Evolutionary conservation across 2,329 filamentous ascomycete species (phyloP), one percentile per base, ranked within the genome.

Genomic region (Claviceps pazoutovae): DNA sequence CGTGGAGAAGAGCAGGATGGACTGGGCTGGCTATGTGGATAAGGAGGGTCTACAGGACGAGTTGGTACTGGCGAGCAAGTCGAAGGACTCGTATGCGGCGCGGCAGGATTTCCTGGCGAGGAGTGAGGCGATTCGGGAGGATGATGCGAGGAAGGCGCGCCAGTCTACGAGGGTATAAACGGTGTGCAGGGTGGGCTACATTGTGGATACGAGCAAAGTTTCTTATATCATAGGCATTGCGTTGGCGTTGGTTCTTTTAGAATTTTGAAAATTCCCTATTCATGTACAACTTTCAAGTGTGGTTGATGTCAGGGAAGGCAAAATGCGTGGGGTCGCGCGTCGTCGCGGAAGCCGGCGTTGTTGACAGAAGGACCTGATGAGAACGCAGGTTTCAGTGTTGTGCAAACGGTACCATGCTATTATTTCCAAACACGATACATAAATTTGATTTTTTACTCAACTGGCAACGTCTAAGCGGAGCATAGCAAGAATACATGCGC

Each of bases 21-120:
- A 86, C 65, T 86, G 82, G 82, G 82, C 82, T 3, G 80, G 81
- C 13, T 85, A 78, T 59, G 82, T 86, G 53, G 82, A 86, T 66
- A 78, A 82, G 63, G 82, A 84, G 64, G 82, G 82, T 8, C 82
- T 85, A 66, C 75, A 81, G 63, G 80, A 85, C 65, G 82, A 86
- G 64, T 69, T 86, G 53, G 75, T 76, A 64, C 70, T 82, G 46
- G 80, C 82, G 23, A 79, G 81, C 53, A 78, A 77, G 67, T 78
- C 77, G 38, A 85, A 84, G 67, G 74, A 75, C 55, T 82, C 79
- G 21, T 85, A 78, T 61, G 73, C 76, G 2, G 74, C 74, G 19
- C 69, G 80, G 47, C 75, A 84, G 64, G 80, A 82, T 55, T 86
- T 86, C 62, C 64, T 86, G 62, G 79, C 75, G 6, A 72, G 82